These are phyloP conservation scores for Xylaria telfairii DNA, from an alignment of 495 filamentous ascomycete species.

Conservation along the genomic window DNA sequence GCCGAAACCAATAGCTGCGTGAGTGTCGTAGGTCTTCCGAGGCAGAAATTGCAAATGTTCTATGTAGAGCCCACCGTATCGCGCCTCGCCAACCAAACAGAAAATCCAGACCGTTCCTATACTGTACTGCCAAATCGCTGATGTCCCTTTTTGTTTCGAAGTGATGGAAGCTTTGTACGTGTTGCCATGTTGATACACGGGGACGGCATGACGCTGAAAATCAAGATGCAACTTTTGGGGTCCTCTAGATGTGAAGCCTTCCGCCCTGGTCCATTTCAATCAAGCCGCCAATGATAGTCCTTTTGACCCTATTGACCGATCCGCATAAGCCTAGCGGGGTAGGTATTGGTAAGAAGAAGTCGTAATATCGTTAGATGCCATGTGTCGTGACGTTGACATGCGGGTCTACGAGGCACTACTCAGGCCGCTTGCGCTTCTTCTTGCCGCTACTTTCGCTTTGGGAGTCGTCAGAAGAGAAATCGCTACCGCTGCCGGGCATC, in stretches of 20 bases:
- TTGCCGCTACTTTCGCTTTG: constrained; percentile 57
- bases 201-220: constrained; percentile 44
- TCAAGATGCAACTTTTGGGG: constrained; percentile 43
- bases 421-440: constrained; percentile 81
- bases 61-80: constrained; percentile 33
- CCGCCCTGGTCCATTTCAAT: constrained; percentile 18
- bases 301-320: constrained; percentile 33
- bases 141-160: constrained; percentile 39
- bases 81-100: constrained; percentile 35
- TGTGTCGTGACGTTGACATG: constrained; percentile 7
- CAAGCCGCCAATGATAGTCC: constrained; percentile 26
- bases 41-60: constrained; percentile 27
- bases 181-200: constrained; percentile 46
- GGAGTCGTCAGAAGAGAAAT: constrained; percentile 60
- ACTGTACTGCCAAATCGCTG: constrained; percentile 32
- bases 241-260: constrained; percentile 40
- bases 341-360: constrained; percentile 35
- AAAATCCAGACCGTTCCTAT: constrained; percentile 32
- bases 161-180: constrained; percentile 38
- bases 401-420: constrained; percentile 39
- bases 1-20: constrained; percentile 34
- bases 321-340: constrained; percentile 31
- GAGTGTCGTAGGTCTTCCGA: constrained; percentile 33
- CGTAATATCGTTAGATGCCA: constrained; percentile 46
- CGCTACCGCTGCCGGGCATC: constrained; percentile 64